Evolutionary conservation across 805 yeast genomes (phyloP).

Genomic region (Lipomyces chichibuensis): DNA sequence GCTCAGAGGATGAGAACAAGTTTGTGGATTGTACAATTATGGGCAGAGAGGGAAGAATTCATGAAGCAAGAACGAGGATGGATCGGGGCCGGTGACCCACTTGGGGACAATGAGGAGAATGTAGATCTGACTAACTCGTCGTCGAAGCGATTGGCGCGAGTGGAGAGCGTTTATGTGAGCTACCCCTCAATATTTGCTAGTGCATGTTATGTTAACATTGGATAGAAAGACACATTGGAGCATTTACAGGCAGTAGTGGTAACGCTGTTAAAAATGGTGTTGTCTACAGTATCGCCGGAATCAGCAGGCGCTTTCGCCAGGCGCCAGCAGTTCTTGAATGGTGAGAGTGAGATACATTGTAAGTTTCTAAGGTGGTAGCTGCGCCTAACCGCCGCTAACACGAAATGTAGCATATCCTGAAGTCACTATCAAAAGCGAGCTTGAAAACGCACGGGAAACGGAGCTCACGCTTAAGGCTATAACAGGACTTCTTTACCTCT

Average conservation of each 20-base stretch:
- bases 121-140: constrained; percentile 4
- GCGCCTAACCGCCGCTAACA: background rate
- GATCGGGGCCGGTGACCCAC: constrained; percentile 37
- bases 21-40: constrained; percentile 68
- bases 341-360: constrained; percentile 1
- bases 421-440: constrained; percentile 14
- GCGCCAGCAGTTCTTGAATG: constrained; percentile 18
- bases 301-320: background rate
- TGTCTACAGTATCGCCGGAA: constrained; percentile 49
- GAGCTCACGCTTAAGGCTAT: constrained; percentile 65
- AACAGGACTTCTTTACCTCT: constrained; percentile 54
- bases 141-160: constrained; percentile 11
- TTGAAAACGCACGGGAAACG: constrained; percentile 51
- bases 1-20: constrained; percentile 64
- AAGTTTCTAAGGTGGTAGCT: background rate
- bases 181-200: background rate
- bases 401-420: background rate
- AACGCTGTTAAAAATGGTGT: constrained; percentile 66
- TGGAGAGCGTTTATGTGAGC: constrained; percentile 25
- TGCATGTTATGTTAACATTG: background rate
- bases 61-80: constrained; percentile 75
- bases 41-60: constrained; percentile 70
- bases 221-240: constrained; percentile 58
- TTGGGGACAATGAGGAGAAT: constrained; percentile 11
- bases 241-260: constrained; percentile 64